phyloP scores from a whole-genome alignment of 164 flowering plant genomes.

The Sedum album region DNA sequence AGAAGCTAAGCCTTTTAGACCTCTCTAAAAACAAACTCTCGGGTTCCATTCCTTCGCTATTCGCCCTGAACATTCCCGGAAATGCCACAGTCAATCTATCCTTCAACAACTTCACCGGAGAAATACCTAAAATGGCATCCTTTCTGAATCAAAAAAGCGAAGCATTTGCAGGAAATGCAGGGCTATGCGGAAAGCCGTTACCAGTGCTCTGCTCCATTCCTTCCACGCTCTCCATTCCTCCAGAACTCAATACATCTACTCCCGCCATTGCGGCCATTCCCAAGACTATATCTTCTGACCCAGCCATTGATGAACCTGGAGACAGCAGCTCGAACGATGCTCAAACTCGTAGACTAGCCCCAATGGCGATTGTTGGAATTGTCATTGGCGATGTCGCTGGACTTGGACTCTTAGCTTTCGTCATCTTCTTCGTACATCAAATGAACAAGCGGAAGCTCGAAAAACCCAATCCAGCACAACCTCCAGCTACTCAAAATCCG shows the following conservation, averaged over 20 bases:
- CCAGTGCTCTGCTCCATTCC: conserved; percentile 51
- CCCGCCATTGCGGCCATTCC: conserved; percentile 71
- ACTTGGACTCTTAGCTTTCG: conserved; percentile 34
- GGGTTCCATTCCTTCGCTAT: conserved; percentile 37
- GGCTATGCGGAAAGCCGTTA: conserved; percentile 75
- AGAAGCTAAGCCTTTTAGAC: conserved; percentile 44
- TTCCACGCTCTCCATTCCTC: conserved; percentile 35
- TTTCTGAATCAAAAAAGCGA: conserved; percentile 44
- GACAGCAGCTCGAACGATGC: not conserved
- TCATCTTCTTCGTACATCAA: conserved; percentile 40
- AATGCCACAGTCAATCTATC: conserved; percentile 59
- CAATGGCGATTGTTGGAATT: conserved; percentile 45
- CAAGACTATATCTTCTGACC: conserved; percentile 22
- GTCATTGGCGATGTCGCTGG: conserved; percentile 56
- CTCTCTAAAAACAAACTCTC: conserved; percentile 54
- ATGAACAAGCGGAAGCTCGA: conserved; percentile 11
- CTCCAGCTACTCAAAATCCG: not conserved
- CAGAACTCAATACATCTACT: conserved; percentile 30
- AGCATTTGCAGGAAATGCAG: conserved; percentile 45
- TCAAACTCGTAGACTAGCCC: conserved; percentile 30
- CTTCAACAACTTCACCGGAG: conserved; percentile 61
- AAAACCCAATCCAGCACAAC: not conserved
- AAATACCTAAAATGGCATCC: conserved; percentile 43
- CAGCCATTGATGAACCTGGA: conserved; percentile 15
- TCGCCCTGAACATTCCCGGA: conserved; percentile 31